A percentile compares a stretch with the other conserved stretches of the same genome.
Evolutionary conservation across 495 filamentous ascomycete genomes (phyloP).

Genomic region (Daldinia decipiens): DNA sequence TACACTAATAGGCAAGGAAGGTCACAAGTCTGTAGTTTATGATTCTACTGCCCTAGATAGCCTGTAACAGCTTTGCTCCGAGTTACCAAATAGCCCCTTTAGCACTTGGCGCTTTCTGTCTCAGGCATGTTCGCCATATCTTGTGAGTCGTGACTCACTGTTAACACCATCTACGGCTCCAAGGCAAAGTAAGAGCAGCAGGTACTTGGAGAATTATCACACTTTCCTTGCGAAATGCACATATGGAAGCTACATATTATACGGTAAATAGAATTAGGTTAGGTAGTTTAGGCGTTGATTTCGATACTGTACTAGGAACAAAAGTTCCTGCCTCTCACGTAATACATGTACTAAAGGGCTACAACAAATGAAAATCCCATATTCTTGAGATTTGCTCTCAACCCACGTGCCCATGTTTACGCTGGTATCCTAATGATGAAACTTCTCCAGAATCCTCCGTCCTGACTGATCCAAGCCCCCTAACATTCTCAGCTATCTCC

Average conservation of each 20-base stretch:
- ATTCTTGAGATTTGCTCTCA: too few relatives aligned
- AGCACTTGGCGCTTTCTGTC: background rate
- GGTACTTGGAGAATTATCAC: background rate
- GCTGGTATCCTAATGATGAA: background rate
- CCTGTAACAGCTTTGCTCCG: too few relatives aligned
- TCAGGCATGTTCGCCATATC: background rate
- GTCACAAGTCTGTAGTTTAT: background rate
- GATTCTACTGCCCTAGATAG: too few relatives aligned
- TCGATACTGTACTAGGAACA: too few relatives aligned
- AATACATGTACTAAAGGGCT: too few relatives aligned
- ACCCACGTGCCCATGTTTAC: too few relatives aligned
- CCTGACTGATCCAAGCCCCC: rapidly evolving
- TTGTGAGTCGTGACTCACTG: background rate
- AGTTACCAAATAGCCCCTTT: background rate
- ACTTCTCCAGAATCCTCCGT: background rate
- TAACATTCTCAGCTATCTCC: background rate
- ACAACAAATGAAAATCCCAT: too few relatives aligned
- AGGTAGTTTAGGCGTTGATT: too few relatives aligned
- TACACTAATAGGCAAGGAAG: background rate
- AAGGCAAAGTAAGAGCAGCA: background rate
- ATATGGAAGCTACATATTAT: too few relatives aligned
- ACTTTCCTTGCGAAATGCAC: too few relatives aligned
- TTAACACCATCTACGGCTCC: background rate
- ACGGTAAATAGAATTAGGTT: too few relatives aligned
- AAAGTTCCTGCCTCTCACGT: too few relatives aligned